Evolutionary conservation across 106 monocot genomes (phyloP).

Genomic region (Dendrobium catenatum): DNA sequence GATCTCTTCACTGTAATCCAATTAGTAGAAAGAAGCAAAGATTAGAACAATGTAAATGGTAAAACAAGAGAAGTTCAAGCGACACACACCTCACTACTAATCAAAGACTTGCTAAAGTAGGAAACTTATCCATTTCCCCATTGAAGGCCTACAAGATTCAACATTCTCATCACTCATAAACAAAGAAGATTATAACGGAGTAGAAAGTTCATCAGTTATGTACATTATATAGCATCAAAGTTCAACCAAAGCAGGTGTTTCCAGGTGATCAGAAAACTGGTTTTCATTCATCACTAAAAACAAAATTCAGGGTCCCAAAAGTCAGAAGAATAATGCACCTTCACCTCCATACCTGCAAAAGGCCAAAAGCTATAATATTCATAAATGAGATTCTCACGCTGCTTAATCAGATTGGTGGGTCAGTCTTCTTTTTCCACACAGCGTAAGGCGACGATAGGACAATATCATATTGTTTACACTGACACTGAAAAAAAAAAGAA

Average conservation of each 20-base stretch:
- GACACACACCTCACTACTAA: no score
- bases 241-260: slow-evolving; percentile 17
- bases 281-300: slow-evolving; percentile 35
- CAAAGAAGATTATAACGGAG: no score
- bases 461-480: not conserved
- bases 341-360: slow-evolving; percentile 14
- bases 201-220: no score
- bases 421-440: not conserved
- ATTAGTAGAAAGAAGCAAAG: not conserved
- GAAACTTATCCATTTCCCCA: no score
- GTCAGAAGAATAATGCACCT: slow-evolving; percentile 20
- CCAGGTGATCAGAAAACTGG: slow-evolving; percentile 39
- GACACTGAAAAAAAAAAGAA: no score
- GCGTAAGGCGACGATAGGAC: not conserved
- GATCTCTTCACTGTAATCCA: not conserved
- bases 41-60: not conserved
- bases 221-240: slow-evolving; percentile 2
- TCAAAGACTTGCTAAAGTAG: no score
- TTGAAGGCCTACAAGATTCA: no score
- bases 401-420: slow-evolving; percentile 17
- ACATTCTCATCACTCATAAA: no score
- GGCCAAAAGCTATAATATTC: slow-evolving; percentile 29
- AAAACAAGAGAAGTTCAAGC: not conserved
- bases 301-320: slow-evolving; percentile 35
- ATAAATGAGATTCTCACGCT: slow-evolving; percentile 22